phyloP scores from a whole-genome alignment of 2,329 filamentous ascomycete species.

The Sodiomyces alkalinus region DNA sequence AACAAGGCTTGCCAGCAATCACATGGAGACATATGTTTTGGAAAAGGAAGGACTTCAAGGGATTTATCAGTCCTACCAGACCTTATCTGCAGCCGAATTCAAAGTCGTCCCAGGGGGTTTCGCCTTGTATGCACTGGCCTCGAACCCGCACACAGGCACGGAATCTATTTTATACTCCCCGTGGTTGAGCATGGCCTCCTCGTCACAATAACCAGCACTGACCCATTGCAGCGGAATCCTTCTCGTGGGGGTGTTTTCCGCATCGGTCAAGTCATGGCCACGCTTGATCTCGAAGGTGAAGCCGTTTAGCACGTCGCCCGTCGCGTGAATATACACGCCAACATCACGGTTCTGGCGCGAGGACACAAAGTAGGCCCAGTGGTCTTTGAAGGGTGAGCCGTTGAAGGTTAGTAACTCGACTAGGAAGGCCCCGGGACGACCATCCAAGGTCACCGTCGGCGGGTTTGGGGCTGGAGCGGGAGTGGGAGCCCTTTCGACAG shows the following conservation, averaged over 20 bases:
- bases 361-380: slow-evolving; percentile 18
- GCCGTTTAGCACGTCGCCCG: slow-evolving; percentile 15
- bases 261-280: slow-evolving; percentile 9
- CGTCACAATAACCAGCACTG: slow-evolving; percentile 9
- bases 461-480: slow-evolving; percentile 3
- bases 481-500: too few relatives aligned
- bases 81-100: slow-evolving; percentile 3
- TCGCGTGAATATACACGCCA: slow-evolving; percentile 15
- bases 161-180: slow-evolving; percentile 9
- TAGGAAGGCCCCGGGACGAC: slow-evolving; percentile 9
- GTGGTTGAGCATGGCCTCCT: slow-evolving; percentile 13
- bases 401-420: slow-evolving; percentile 16
- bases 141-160: slow-evolving; percentile 13
- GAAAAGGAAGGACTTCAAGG: background rate
- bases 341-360: slow-evolving; percentile 7
- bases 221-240: slow-evolving; percentile 17
- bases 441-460: slow-evolving; percentile 3
- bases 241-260: slow-evolving; percentile 8
- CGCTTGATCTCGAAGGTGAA: slow-evolving; percentile 17
- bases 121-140: slow-evolving; percentile 9
- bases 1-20: background rate
- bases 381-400: slow-evolving; percentile 18
- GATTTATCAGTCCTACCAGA: background rate
- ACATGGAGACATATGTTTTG: too few relatives aligned
- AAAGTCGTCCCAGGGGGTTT: slow-evolving; percentile 8